These are phyloP conservation scores for Gossypium schwendimanii DNA, from an alignment of 441 rosid genomes.

Conservation along the genomic window DNA sequence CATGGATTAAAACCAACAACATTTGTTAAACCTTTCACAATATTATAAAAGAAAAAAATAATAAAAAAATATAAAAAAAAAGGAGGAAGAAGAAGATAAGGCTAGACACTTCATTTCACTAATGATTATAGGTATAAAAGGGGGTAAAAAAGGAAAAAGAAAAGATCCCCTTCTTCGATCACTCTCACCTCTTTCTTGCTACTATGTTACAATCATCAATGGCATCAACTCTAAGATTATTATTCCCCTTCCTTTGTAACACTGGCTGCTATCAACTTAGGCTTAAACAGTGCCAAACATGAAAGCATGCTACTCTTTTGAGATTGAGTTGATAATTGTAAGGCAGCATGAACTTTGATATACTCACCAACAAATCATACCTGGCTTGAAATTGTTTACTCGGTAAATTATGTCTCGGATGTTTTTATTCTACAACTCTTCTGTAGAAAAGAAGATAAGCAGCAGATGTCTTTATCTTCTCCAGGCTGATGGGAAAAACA, in stretches of 20 bases:
- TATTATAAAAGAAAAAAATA: too few relatives aligned
- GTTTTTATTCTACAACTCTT: constrained; percentile 56
- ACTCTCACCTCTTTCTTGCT: constrained; percentile 20
- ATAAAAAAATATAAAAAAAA: not conserved
- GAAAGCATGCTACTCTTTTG: constrained; percentile 33
- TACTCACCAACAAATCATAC: constrained; percentile 13
- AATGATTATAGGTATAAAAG: constrained; percentile 10
- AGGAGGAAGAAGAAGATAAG: not conserved
- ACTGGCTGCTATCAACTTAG: constrained; percentile 12
- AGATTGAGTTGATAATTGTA: constrained; percentile 7
- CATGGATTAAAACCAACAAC: constrained; percentile 17
- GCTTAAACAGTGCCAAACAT: constrained; percentile 22
- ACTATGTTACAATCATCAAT: constrained; percentile 35
- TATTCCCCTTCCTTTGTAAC: constrained; percentile 14
- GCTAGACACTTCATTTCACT: constrained; percentile 11
- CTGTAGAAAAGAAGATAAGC: constrained; percentile 95
- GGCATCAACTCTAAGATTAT: constrained; percentile 19
- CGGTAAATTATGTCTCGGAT: constrained; percentile 5
- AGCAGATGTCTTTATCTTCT: constrained; percentile 87
- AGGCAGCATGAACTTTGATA: constrained; percentile 18
- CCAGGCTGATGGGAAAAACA: constrained; percentile 60
- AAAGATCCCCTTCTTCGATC: constrained; percentile 1
- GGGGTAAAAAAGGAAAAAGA: not conserved
- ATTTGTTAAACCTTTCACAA: constrained; percentile 11
- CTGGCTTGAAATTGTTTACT: constrained; percentile 15